Percentiles rank a stretch among this genome's conserved stretches.
phyloP scores from a whole-genome alignment of 2,329 filamentous ascomycete genomes.

The Trichoderma polysporum region DNA sequence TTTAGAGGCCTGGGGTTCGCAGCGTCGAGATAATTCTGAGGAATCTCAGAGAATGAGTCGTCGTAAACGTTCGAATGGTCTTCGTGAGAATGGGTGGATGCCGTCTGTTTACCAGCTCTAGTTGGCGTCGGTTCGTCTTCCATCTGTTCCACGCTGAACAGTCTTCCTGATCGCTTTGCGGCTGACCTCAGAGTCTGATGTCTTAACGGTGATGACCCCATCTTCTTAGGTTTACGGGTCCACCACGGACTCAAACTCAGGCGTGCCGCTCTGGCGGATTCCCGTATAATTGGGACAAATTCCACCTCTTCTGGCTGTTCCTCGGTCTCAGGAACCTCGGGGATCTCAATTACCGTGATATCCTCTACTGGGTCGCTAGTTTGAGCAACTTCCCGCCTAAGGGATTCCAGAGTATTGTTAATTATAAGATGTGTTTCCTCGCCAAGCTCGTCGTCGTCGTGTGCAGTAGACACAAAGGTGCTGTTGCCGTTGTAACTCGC shows the following conservation, averaged over 20 bases:
- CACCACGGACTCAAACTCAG: conserved; percentile 31
- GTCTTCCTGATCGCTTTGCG: conserved; percentile 28
- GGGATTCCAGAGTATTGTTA: conserved; percentile 52
- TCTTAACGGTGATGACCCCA: conserved; percentile 34
- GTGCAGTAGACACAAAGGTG: conserved; percentile 34
- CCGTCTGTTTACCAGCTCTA: background rate
- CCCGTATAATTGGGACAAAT: conserved; percentile 6
- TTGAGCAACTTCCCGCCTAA: conserved; percentile 38
- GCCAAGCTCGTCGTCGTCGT: conserved; percentile 46
- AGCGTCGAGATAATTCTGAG: conserved; percentile 49
- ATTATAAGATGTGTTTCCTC: conserved; percentile 59
- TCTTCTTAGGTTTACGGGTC: conserved; percentile 38
- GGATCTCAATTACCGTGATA: conserved; percentile 15
- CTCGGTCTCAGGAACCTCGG: conserved; percentile 10
- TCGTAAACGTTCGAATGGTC: conserved; percentile 44
- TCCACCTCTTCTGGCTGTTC: background rate
- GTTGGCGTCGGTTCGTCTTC: conserved; percentile 19
- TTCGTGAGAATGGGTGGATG: conserved; percentile 20
- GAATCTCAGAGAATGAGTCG: conserved; percentile 59
- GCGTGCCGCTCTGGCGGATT: conserved; percentile 10
- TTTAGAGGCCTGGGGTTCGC: conserved; percentile 43
- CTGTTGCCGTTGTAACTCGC: conserved; percentile 37
- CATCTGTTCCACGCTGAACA: background rate
- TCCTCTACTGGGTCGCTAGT: conserved; percentile 17
- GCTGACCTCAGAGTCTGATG: conserved; percentile 36